Conservation (phyloP, 257 asterid species). For the Knoxia roxburghii region DNA sequence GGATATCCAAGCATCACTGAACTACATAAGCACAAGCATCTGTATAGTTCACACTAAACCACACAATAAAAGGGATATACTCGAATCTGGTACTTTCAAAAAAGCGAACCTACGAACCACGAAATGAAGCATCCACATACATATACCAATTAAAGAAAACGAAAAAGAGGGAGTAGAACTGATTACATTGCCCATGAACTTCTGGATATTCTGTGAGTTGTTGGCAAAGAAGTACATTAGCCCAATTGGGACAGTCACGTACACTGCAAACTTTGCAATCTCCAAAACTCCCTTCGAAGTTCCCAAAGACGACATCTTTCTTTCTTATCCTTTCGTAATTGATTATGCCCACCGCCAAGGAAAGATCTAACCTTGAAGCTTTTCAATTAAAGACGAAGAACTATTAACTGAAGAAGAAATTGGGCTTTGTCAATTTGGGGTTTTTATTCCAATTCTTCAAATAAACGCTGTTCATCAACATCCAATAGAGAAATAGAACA, state of each 20-base stretch:
- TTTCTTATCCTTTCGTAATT: not conserved
- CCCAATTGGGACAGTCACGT: slow-evolving; percentile 78
- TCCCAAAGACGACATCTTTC: slow-evolving; percentile 71
- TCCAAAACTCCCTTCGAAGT: slow-evolving; percentile 83
- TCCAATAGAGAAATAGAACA: no score
- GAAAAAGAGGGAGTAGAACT: not conserved
- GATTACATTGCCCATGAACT: slow-evolving; percentile 72
- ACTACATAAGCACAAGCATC: not conserved
- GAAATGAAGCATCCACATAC: not conserved
- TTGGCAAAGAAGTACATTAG: slow-evolving; percentile 85
- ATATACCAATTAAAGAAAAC: no score
- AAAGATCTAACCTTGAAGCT: not conserved
- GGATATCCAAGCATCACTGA: not conserved
- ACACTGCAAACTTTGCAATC: slow-evolving; percentile 80
- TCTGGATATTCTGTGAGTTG: slow-evolving; percentile 66
- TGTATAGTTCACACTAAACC: not conserved
- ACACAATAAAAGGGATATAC: no score
- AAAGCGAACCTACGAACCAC: not conserved
- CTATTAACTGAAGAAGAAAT: not conserved
- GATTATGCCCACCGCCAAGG: not conserved
- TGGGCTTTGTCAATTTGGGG: no score
- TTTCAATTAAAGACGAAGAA: not conserved
- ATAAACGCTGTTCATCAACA: no score
- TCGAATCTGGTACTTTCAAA: not conserved
- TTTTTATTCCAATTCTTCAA: no score